Conservation (phyloP, 116 monocot species). For the Papilionanthe hybrid region DNA sequence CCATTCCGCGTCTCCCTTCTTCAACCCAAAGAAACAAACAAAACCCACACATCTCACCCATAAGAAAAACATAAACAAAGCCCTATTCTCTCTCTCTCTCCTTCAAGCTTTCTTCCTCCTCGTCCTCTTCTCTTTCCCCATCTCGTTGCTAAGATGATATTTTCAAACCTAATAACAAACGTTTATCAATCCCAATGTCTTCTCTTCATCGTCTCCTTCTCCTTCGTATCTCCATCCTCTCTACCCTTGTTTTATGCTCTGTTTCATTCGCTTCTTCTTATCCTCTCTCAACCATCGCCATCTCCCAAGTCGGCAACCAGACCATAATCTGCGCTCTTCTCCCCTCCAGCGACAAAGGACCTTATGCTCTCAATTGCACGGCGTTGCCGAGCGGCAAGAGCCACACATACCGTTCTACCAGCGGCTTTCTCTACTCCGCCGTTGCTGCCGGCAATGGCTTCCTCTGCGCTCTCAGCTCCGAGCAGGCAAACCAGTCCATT, state of each 20-base stretch:
- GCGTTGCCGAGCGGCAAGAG: constrained; percentile 11
- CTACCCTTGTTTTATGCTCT: neutral
- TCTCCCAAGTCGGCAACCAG: constrained; percentile 29
- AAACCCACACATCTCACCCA: neutral
- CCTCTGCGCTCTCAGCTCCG: constrained; percentile 57
- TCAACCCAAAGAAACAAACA: neutral
- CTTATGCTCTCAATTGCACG: constrained; percentile 64
- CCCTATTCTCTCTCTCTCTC: neutral
- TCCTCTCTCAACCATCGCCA: constrained; percentile 49
- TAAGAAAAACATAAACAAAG: neutral
- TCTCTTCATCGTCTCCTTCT: neutral
- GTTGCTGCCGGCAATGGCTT: constrained; percentile 76
- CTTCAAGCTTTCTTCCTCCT: neutral
- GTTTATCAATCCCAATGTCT: constrained; percentile 14
- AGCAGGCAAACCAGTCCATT: constrained; percentile 2
- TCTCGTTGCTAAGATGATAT: constrained; percentile 3
- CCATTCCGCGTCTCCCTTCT: neutral
- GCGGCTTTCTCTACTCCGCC: constrained; percentile 33
- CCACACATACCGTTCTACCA: constrained; percentile 30
- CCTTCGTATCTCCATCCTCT: neutral
- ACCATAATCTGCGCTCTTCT: constrained; percentile 70
- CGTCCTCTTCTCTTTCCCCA: neutral
- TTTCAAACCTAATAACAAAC: neutral
- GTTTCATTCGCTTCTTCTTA: neutral
- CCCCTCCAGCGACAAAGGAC: neutral